Percentiles rank a stretch among this genome's conserved stretches.
Evolutionary conservation across 2,329 filamentous ascomycete genomes (phyloP).

Genomic region (Trichoderma atrobrunneum): DNA sequence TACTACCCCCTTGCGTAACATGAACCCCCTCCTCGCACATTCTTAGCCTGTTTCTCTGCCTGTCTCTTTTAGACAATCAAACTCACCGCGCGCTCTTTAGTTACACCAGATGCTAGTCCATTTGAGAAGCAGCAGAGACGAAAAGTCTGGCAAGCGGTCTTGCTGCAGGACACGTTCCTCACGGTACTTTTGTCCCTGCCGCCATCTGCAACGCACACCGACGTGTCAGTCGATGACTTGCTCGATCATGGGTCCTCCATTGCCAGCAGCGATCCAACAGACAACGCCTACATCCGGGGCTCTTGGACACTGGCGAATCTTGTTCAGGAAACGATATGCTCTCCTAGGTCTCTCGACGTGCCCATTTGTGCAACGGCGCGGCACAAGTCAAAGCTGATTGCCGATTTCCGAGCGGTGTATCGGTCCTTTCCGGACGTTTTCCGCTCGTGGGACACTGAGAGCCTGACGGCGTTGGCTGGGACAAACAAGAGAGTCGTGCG

Average conservation of each 20-base stretch:
- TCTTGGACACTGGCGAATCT: slow-evolving; percentile 78
- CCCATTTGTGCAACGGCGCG: slow-evolving; percentile 67
- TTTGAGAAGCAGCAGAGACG: slow-evolving; percentile 76
- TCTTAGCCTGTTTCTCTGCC: background rate
- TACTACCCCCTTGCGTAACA: background rate
- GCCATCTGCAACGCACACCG: slow-evolving; percentile 74
- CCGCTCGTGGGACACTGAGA: slow-evolving; percentile 63
- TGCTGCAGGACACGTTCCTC: slow-evolving; percentile 78
- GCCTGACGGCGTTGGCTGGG: slow-evolving; percentile 54
- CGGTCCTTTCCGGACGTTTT: slow-evolving; percentile 70
- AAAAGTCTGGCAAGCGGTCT: slow-evolving; percentile 78
- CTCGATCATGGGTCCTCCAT: slow-evolving; percentile 59
- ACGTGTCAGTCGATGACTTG: slow-evolving; percentile 72
- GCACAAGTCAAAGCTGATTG: slow-evolving; percentile 67
- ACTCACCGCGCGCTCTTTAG: slow-evolving; percentile 30
- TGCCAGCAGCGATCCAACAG: slow-evolving; percentile 60
- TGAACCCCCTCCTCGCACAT: background rate
- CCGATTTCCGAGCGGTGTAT: slow-evolving; percentile 68
- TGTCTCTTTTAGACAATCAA: background rate
- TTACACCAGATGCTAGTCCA: slow-evolving; percentile 61
- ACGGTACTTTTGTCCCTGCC: slow-evolving; percentile 75
- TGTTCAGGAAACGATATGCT: slow-evolving; percentile 74
- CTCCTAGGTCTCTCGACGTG: slow-evolving; percentile 68
- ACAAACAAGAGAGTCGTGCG: slow-evolving; percentile 65
- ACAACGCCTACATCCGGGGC: slow-evolving; percentile 69